Conservation (phyloP, 2,329 filamentous ascomycete genomes). For the Hymenoscyphus repandus region DNA sequence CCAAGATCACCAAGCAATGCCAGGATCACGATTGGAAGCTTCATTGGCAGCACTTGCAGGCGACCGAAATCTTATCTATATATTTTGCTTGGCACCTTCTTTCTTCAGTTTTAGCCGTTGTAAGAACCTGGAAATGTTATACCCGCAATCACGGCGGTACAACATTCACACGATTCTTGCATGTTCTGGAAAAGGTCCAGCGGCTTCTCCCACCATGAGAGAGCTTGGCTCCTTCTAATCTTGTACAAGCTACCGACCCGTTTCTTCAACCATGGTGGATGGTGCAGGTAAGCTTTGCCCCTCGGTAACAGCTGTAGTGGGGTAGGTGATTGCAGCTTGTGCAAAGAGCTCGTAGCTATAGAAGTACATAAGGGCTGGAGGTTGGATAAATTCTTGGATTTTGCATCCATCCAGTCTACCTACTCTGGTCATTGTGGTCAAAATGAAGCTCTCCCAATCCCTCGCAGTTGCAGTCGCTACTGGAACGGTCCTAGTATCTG, state of each 20-base stretch:
- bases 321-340: not conserved
- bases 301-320: not conserved
- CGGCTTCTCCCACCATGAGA: not conserved
- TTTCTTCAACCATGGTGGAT: not conserved
- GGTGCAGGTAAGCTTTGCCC: not conserved
- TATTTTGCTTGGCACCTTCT: not conserved
- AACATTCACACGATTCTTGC: not conserved
- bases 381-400: too few relatives aligned
- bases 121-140: not conserved
- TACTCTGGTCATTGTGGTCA: not conserved
- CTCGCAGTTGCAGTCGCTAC: not conserved
- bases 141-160: not conserved
- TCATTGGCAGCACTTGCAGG: not conserved
- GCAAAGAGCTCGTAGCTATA: not conserved
- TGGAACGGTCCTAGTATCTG: not conserved
- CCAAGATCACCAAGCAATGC: not conserved
- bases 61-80: not conserved
- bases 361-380: not conserved
- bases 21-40: not conserved
- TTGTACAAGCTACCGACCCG: not conserved
- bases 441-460: slow-evolving; percentile 6
- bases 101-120: not conserved
- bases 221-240: slow-evolving; percentile 2
- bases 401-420: not conserved
- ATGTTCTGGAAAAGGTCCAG: not conserved